phyloP scores from a whole-genome alignment of 2,329 filamentous ascomycete genomes.

The Parastagonospora nodorum region DNA sequence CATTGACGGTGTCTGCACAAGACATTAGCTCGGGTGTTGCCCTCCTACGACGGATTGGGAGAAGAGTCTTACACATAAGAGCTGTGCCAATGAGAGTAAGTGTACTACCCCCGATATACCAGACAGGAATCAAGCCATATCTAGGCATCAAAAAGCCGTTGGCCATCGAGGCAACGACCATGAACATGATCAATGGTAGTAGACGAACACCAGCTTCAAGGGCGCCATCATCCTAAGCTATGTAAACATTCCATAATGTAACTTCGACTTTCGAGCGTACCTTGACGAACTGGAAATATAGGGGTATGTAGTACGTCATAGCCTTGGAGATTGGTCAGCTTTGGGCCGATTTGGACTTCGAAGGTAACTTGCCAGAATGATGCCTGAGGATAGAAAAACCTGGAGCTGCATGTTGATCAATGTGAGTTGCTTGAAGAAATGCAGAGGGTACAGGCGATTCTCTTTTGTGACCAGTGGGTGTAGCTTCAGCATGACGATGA shows the following conservation, averaged over 20 bases:
- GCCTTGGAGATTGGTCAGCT: not conserved
- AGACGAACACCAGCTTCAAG: constrained; percentile 29
- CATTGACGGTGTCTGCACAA: constrained; percentile 19
- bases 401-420: constrained; percentile 13
- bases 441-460: constrained; percentile 55
- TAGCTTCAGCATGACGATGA: constrained; percentile 53
- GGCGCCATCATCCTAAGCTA: constrained; percentile 13
- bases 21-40: not conserved
- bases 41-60: constrained; percentile 3
- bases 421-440: constrained; percentile 47
- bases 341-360: not conserved
- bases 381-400: constrained; percentile 23
- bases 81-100: too few species aligned
- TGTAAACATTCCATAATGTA: not conserved
- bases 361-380: constrained; percentile 43
- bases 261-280: not conserved
- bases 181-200: constrained; percentile 30
- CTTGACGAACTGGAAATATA: constrained; percentile 33
- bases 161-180: constrained; percentile 17
- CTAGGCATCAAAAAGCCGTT: constrained; percentile 25
- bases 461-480: constrained; percentile 53
- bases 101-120: constrained; percentile 36
- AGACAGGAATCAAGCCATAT: constrained; percentile 18
- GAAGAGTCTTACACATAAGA: constrained; percentile 42
- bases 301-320: constrained; percentile 30